Conservation (phyloP, 495 filamentous ascomycete species). For the Aspergillus homomorphus region DNA sequence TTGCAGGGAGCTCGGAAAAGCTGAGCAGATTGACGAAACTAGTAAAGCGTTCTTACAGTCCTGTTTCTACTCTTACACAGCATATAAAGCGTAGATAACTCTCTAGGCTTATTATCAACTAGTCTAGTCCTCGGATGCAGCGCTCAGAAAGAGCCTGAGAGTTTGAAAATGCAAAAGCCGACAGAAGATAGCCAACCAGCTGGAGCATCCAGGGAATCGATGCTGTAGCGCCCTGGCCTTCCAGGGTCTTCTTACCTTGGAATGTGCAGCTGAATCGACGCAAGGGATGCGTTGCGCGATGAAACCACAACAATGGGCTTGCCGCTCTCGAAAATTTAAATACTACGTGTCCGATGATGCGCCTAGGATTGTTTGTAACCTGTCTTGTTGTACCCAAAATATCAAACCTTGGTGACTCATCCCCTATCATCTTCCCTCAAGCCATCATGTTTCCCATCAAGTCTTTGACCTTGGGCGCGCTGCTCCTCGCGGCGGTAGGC, state of each 20-base stretch:
- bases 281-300: background rate
- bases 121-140: too few species aligned
- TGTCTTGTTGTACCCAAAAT: background rate
- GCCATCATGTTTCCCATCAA: constrained; percentile 3
- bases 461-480: background rate
- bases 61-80: too few species aligned
- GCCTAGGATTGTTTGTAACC: background rate
- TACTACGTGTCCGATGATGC: background rate
- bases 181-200: too few species aligned
- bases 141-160: too few species aligned
- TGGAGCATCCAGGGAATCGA: too few species aligned
- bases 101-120: too few species aligned
- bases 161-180: too few species aligned
- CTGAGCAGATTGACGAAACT: too few species aligned
- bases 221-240: too few species aligned
- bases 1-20: too few species aligned
- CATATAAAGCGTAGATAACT: too few species aligned
- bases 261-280: background rate
- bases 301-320: background rate
- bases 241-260: background rate
- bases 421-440: background rate
- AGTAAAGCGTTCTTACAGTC: too few species aligned
- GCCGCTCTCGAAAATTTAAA: background rate
- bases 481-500: background rate
- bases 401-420: background rate